These are phyloP conservation scores for Xerocomellus amylosporus DNA, from an alignment of 768 basidiomycete species.

Conservation along the genomic window DNA sequence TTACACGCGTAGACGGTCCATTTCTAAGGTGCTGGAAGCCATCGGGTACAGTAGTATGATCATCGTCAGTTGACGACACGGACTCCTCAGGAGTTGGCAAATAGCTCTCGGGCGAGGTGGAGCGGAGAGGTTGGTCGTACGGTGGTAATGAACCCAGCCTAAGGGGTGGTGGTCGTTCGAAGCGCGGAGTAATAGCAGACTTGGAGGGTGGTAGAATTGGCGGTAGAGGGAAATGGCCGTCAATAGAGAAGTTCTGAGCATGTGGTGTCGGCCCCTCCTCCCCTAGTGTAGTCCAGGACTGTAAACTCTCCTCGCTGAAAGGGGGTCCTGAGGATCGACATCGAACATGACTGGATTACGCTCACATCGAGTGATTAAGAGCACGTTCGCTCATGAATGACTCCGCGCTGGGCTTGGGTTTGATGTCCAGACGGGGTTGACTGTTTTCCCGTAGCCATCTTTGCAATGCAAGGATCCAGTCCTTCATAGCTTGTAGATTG, in stretches of 20 bases:
- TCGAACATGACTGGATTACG: neutral
- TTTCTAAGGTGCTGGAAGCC: constrained; percentile 43
- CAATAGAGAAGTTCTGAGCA: constrained; percentile 58
- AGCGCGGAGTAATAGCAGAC: constrained; percentile 23
- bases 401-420: constrained; percentile 43
- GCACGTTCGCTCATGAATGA: constrained; percentile 46
- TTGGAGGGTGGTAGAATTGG: constrained; percentile 25
- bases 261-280: constrained; percentile 46
- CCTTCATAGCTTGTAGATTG: constrained; percentile 53
- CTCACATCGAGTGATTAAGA: constrained; percentile 35
- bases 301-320: constrained; percentile 39
- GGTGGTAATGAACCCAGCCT: constrained; percentile 45
- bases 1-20: constrained; percentile 48
- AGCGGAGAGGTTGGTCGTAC: constrained; percentile 43
- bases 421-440: constrained; percentile 31
- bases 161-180: constrained; percentile 47
- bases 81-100: constrained; percentile 58
- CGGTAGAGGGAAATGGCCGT: constrained; percentile 52
- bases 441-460: constrained; percentile 67
- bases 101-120: constrained; percentile 52
- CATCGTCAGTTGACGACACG: constrained; percentile 47
- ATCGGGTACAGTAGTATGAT: constrained; percentile 31
- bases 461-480: constrained; percentile 72
- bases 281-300: constrained; percentile 45
- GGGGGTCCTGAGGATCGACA: constrained; percentile 3